These are phyloP conservation scores for Epichloe aotearoae DNA, from an alignment of 2,329 filamentous ascomycete species.

Conservation along the genomic window DNA sequence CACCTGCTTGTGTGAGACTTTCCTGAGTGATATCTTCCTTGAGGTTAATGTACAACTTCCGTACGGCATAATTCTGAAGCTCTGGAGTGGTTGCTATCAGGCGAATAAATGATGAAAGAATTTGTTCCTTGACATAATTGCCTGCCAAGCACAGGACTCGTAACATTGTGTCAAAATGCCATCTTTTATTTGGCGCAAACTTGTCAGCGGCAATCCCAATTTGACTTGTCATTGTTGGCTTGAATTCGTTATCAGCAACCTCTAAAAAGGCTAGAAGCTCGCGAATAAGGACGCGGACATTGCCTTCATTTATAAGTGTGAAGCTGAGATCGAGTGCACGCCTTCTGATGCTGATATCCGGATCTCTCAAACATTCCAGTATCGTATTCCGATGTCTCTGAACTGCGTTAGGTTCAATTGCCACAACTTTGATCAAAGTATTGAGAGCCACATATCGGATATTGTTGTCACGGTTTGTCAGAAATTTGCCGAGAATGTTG, in stretches of 20 bases:
- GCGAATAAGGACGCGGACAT: conserved; percentile 83
- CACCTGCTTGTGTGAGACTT: conserved; percentile 79
- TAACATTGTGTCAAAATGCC: conserved; percentile 97
- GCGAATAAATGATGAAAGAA: conserved; percentile 89
- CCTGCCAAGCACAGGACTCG: conserved; percentile 86
- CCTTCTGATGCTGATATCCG: conserved; percentile 93
- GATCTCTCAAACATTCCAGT: conserved; percentile 86
- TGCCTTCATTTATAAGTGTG: conserved; percentile 92
- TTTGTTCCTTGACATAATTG: conserved; percentile 96
- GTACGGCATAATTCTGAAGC: conserved; percentile 88
- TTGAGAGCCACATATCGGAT: conserved; percentile 97
- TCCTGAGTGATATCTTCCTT: conserved; percentile 98
- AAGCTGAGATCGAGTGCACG: conserved; percentile 96
- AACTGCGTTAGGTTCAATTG: conserved; percentile 93
- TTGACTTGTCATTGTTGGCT: conserved; percentile 94
- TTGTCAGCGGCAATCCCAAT: conserved; percentile 95
- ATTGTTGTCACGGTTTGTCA: conserved; percentile 98
- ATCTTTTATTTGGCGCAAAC: conserved; percentile 91
- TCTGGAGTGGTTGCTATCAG: conserved; percentile 91
- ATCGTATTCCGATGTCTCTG: conserved; percentile 97
- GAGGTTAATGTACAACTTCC: conserved; percentile 81
- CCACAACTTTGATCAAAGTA: conserved; percentile 94
- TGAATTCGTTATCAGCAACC: conserved; percentile 96
- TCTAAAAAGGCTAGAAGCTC: conserved; percentile 92
- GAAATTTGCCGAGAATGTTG: conserved; percentile 95